Conservation (phyloP, 1,284 basidiomycete species). For the Microbotryomycetes sp. region DNA sequence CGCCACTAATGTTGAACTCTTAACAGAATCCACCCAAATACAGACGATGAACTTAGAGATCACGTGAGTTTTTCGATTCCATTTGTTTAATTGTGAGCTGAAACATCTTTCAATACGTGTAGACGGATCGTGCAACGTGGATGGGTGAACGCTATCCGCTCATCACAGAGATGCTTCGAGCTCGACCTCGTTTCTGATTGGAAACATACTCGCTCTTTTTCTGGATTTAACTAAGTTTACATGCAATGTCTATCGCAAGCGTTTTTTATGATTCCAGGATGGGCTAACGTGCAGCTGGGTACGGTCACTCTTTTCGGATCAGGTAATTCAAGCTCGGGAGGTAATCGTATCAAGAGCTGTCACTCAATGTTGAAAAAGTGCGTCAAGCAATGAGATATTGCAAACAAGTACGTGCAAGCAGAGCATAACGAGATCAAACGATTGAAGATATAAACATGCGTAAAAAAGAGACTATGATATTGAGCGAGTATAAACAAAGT, state of each 20-base stretch:
- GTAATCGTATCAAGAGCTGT: too few relatives aligned
- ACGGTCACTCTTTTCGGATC: too few relatives aligned
- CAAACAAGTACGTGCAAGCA: too few relatives aligned
- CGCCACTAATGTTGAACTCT: background rate
- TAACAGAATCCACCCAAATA: constrained; percentile 64
- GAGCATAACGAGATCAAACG: background rate
- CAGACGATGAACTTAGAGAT: constrained; percentile 53
- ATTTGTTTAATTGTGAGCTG: background rate
- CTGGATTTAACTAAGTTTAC: background rate
- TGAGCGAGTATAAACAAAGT: background rate
- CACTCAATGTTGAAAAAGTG: too few relatives aligned
- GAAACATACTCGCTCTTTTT: too few relatives aligned
- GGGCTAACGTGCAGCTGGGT: too few relatives aligned
- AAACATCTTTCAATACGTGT: background rate
- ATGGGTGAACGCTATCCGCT: constrained; percentile 60
- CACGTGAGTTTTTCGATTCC: constrained; percentile 43
- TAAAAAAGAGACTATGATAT: too few relatives aligned
- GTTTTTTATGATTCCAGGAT: too few relatives aligned
- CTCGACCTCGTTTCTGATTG: background rate
- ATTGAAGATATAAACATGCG: background rate
- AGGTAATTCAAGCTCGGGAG: too few relatives aligned
- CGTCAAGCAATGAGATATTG: too few relatives aligned
- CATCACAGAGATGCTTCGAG: constrained; percentile 45
- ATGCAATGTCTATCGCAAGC: too few relatives aligned
- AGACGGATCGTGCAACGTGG: constrained; percentile 58